Evolutionary conservation across 257 asterid species (phyloP).

Genomic region (Solanum tacnaense): DNA sequence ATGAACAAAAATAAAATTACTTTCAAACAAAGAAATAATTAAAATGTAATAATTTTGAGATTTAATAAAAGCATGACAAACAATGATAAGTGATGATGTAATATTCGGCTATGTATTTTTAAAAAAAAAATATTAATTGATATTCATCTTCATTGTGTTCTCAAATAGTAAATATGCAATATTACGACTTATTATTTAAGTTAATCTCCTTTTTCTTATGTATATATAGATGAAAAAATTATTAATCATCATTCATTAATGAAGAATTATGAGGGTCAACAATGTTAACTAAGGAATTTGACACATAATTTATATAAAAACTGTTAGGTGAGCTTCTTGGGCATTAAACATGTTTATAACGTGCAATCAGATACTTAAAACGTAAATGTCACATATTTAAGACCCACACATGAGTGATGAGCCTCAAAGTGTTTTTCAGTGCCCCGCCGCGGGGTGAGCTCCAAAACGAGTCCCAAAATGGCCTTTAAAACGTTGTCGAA

Average conservation of each 20-base stretch:
- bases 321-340: no score
- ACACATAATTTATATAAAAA: no score
- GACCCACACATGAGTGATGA: not conserved
- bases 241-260: no score
- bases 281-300: no score
- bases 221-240: no score
- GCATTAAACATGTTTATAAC: not conserved
- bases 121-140: not conserved
- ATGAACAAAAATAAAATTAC: not conserved
- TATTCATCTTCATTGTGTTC: no score
- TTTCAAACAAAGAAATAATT: not conserved
- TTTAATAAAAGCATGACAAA: not conserved
- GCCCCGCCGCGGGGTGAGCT: not conserved
- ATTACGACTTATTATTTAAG: no score
- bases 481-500: no score
- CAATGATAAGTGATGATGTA: not conserved
- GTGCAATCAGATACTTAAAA: no score
- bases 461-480: not conserved
- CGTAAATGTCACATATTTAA: not conserved
- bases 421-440: not conserved
- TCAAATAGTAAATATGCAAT: not conserved
- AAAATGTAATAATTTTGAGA: not conserved
- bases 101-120: no score
- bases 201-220: no score
- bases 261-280: no score